Percentiles rank a stretch among this genome's conserved stretches.
These are phyloP conservation scores for Paulownia fortunei DNA, from an alignment of 257 asterid species.

Conservation along the genomic window DNA sequence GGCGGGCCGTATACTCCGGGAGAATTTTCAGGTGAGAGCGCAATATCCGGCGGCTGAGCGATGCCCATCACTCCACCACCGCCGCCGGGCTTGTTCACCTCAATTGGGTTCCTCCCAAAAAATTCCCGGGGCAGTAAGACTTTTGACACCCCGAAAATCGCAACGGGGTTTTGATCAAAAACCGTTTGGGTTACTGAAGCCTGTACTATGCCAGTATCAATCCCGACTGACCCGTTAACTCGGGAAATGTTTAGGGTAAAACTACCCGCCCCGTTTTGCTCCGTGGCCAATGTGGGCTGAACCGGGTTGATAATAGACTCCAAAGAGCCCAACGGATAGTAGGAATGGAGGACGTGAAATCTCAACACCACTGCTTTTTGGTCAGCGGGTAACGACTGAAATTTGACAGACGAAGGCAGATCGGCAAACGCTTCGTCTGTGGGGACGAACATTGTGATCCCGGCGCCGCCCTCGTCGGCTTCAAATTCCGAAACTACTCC, in stretches of 20 bases:
- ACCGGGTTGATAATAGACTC: constrained; percentile 82
- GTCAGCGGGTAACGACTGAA: constrained; percentile 82
- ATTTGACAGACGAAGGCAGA: constrained; percentile 58
- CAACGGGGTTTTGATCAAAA: constrained; percentile 89
- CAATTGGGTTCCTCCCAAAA: constrained; percentile 68
- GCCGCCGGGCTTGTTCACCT: constrained; percentile 43
- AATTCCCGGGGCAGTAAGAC: constrained; percentile 77
- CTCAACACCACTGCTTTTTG: constrained; percentile 68
- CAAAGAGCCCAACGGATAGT: constrained; percentile 80
- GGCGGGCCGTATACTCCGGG: constrained; percentile 50
- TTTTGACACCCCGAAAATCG: constrained; percentile 79
- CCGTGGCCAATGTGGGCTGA: constrained; percentile 90
- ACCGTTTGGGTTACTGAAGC: constrained; percentile 89
- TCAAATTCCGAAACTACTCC: constrained; percentile 80
- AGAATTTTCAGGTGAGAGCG: constrained; percentile 53
- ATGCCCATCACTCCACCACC: constrained; percentile 37
- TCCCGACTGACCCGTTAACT: constrained; percentile 75
- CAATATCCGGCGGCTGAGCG: constrained; percentile 66
- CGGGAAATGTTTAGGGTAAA: constrained; percentile 76
- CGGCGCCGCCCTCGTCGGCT: constrained; percentile 80
- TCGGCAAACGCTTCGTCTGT: constrained; percentile 82
- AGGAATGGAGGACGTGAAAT: constrained; percentile 83
- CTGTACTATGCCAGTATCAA: constrained; percentile 71
- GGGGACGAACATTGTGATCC: constrained; percentile 81
- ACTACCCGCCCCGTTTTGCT: constrained; percentile 76